Conservation (phyloP, 2,329 filamentous ascomycete genomes). For the Ophiostoma tasmaniense region DNA sequence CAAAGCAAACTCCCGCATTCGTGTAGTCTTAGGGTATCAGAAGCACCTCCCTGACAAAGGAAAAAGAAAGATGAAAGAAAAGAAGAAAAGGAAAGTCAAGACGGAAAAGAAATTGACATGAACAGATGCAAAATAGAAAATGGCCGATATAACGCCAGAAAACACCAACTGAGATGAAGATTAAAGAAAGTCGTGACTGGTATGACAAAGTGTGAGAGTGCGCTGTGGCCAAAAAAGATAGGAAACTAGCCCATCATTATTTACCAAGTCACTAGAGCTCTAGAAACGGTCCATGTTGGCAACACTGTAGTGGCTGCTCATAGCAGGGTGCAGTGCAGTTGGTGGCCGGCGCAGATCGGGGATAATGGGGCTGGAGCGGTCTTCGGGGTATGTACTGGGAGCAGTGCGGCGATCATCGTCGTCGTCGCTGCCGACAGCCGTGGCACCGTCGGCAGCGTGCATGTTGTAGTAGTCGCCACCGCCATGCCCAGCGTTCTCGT, state of each 20-base stretch:
- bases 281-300: constrained; percentile 2
- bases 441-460: constrained; percentile 9
- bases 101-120: background rate
- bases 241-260: constrained; percentile 25
- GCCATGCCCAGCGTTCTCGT: constrained; percentile 31
- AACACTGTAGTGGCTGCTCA: constrained; percentile 29
- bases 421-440: constrained; percentile 9
- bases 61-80: background rate
- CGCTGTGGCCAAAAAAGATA: background rate
- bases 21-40: constrained; percentile 11
- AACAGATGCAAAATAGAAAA: background rate
- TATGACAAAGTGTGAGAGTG: background rate
- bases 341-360: constrained; percentile 48
- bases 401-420: background rate
- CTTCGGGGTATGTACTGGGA: constrained; percentile 23
- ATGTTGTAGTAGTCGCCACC: constrained; percentile 20
- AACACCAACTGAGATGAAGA: background rate
- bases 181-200: background rate
- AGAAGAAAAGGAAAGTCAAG: background rate
- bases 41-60: constrained; percentile 10
- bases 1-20: background rate
- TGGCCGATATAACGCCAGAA: background rate
- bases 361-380: constrained; percentile 46
- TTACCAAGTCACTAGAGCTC: background rate
- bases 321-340: constrained; percentile 49